Conservation (phyloP, 1,284 basidiomycete genomes). For the Somion occarium region DNA sequence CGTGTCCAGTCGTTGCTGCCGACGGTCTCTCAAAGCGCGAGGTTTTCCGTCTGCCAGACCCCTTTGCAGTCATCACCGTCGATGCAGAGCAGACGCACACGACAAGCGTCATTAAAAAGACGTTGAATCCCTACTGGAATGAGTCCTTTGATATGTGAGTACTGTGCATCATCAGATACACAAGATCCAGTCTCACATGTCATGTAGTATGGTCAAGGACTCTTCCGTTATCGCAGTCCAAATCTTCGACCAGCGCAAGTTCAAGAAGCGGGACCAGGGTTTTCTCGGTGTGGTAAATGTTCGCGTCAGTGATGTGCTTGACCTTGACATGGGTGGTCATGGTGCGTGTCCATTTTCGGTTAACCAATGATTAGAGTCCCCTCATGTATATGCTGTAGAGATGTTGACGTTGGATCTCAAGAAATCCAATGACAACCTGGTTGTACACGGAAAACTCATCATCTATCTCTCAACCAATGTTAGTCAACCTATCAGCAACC, state of each 20-base stretch:
- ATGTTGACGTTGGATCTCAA: conserved; percentile 80
- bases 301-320: conserved; percentile 76
- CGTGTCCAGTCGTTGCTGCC: conserved; percentile 73
- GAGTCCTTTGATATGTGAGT: conserved; percentile 89
- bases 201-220: conserved; percentile 74
- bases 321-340: conserved; percentile 76
- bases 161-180: conserved; percentile 2
- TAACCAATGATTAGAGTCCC: neutral
- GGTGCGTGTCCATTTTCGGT: conserved; percentile 40
- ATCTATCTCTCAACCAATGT: conserved; percentile 74
- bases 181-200: neutral
- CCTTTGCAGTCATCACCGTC: conserved; percentile 94
- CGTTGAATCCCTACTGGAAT: conserved; percentile 90
- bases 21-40: conserved; percentile 88
- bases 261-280: conserved; percentile 96
- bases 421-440: conserved; percentile 83
- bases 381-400: conserved; percentile 36
- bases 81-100: conserved; percentile 95
- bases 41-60: conserved; percentile 89
- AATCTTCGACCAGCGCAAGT: conserved; percentile 97
- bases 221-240: conserved; percentile 93
- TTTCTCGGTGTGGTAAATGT: conserved; percentile 89
- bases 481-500: conserved; percentile 46
- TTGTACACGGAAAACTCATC: conserved; percentile 83
- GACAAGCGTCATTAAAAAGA: conserved; percentile 80